Evolutionary conservation across 2,329 filamentous ascomycete genomes (phyloP).

Genomic region (Eutypella sp.): DNA sequence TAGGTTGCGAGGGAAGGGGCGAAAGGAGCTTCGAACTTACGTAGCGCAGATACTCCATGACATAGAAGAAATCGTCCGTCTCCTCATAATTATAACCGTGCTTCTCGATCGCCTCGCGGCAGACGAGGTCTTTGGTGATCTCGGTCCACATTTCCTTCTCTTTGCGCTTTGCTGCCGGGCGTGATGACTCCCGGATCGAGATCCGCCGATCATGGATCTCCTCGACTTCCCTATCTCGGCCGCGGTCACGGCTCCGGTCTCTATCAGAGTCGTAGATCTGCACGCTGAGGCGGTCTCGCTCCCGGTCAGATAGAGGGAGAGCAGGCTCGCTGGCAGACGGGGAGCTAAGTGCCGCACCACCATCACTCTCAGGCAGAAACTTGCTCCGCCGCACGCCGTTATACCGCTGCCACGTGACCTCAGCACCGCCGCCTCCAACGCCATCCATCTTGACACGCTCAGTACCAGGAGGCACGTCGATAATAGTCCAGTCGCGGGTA

Average conservation of each 20-base stretch:
- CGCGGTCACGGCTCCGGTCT: slow-evolving; percentile 22
- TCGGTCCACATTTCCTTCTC: slow-evolving; percentile 84
- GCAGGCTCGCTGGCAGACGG: slow-evolving; percentile 29
- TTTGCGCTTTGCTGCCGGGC: slow-evolving; percentile 38
- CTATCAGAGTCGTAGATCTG: slow-evolving; percentile 36
- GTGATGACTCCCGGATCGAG: slow-evolving; percentile 31
- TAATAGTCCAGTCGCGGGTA: slow-evolving; percentile 72
- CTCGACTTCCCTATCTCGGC: slow-evolving; percentile 49
- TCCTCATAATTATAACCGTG: slow-evolving; percentile 87
- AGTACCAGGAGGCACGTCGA: slow-evolving; percentile 80
- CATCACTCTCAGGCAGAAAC: slow-evolving; percentile 65
- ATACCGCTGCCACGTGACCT: slow-evolving; percentile 74
- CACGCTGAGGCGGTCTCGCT: slow-evolving; percentile 37
- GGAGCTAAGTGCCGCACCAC: slow-evolving; percentile 24
- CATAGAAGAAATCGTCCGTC: slow-evolving; percentile 83
- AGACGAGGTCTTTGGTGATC: slow-evolving; percentile 88
- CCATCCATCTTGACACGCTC: slow-evolving; percentile 80
- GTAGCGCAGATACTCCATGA: slow-evolving; percentile 84
- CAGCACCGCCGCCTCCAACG: slow-evolving; percentile 66
- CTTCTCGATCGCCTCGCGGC: slow-evolving; percentile 79
- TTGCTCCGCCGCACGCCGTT: slow-evolving; percentile 71
- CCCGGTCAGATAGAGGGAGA: slow-evolving; percentile 15
- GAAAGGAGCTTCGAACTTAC: slow-evolving; percentile 50
- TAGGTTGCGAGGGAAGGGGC: too few species aligned
- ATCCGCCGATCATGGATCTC: slow-evolving; percentile 49